Conservation (phyloP, 1,284 basidiomycete species). For the Boletus sp. region DNA sequence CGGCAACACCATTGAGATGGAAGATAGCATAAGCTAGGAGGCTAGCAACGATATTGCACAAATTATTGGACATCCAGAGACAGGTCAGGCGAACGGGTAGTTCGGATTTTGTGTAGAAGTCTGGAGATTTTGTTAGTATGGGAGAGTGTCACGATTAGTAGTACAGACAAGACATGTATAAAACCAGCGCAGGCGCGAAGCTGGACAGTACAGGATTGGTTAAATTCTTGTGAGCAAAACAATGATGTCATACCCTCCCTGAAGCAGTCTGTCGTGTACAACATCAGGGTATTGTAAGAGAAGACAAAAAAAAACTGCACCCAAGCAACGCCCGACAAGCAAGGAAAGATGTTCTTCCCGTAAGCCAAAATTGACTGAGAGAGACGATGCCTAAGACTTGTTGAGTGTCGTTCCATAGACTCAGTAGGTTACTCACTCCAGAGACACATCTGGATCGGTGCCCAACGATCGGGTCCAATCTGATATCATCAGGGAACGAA, state of each 20-base stretch:
- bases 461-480: conserved; percentile 68
- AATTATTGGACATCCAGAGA: conserved; percentile 58
- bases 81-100: conserved; percentile 62
- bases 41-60: conserved; percentile 49
- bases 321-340: conserved; percentile 41
- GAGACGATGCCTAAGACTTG: conserved; percentile 34
- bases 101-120: conserved; percentile 64
- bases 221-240: conserved; percentile 2
- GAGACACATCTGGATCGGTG: conserved; percentile 51
- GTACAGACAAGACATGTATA: conserved; percentile 59
- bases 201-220: conserved; percentile 15
- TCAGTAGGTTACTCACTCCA: conserved; percentile 32
- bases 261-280: conserved; percentile 42
- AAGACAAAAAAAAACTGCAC: conserved; percentile 18
- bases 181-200: conserved; percentile 60
- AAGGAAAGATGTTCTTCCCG: conserved; percentile 52
- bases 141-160: not conserved
- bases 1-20: conserved; percentile 53
- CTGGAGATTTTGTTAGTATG: conserved; percentile 4
- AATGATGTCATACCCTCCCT: conserved; percentile 47
- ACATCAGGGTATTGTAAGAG: not conserved
- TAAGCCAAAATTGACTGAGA: conserved; percentile 57
- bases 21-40: conserved; percentile 66
- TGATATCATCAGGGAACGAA: conserved; percentile 15
- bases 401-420: not conserved